A percentile compares a stretch with the other conserved stretches of the same genome.
Evolutionary conservation across 2,329 filamentous ascomycete genomes (phyloP).

Genomic region (Phoma herbarum): DNA sequence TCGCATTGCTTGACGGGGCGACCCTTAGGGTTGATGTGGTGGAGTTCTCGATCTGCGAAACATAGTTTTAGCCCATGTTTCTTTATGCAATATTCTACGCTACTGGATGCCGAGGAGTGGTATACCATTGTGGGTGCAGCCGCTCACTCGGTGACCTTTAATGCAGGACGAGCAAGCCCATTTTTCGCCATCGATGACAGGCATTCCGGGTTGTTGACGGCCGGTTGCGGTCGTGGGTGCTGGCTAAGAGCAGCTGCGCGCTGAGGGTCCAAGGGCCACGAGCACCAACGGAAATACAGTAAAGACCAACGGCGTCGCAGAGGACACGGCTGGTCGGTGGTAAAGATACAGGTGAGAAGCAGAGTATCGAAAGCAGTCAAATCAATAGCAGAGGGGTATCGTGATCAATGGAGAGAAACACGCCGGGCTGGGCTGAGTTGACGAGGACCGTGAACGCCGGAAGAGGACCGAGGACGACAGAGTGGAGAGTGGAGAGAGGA

Average conservation of each 20-base stretch:
- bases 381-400: conserved; percentile 48
- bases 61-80: conserved; percentile 28
- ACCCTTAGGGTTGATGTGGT: conserved; percentile 97
- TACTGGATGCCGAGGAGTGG: conserved; percentile 15
- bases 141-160: conserved; percentile 97
- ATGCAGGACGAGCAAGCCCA: conserved; percentile 98
- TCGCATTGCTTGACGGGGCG: conserved; percentile 97
- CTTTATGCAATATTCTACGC: conserved; percentile 7
- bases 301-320: conserved; percentile 30
- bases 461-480: conserved; percentile 44
- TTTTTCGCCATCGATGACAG: conserved; percentile 82
- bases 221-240: conserved; percentile 47
- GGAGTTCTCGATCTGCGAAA: conserved; percentile 80
- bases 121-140: conserved; percentile 92
- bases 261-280: conserved; percentile 23
- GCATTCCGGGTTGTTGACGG: conserved; percentile 47
- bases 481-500: conserved; percentile 38
- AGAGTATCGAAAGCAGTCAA: conserved; percentile 30
- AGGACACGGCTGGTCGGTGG: conserved; percentile 22
- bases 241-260: conserved; percentile 37
- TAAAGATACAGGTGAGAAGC: conserved; percentile 35
- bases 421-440: conserved; percentile 33
- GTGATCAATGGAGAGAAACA: conserved; percentile 42
- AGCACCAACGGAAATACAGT: conserved; percentile 23
- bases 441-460: conserved; percentile 51